Evolutionary conservation across 129 eudicot genomes (phyloP).

Genomic region (Chrysanthemum lavandulifolium): DNA sequence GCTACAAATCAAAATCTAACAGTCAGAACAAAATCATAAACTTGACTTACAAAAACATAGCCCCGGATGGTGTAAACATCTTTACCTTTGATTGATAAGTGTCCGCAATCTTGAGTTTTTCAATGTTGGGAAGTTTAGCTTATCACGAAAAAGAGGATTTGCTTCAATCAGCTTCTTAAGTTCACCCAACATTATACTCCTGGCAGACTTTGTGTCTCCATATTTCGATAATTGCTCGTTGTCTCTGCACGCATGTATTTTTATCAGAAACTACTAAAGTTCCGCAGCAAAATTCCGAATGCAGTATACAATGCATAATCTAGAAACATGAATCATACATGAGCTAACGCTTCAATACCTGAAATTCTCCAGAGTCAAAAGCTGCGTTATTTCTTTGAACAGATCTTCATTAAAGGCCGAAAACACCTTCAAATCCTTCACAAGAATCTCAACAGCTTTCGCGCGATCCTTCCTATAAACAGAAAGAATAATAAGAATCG

Average conservation of each 20-base stretch:
- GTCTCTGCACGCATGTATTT: constrained; percentile 33
- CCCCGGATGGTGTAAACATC: neutral
- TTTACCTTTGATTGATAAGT: constrained; percentile 73
- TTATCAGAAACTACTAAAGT: constrained; percentile 16
- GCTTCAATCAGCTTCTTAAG: constrained; percentile 58
- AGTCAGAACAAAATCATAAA: constrained; percentile 18
- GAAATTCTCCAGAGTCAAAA: constrained; percentile 68
- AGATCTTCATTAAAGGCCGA: constrained; percentile 79
- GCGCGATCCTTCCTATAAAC: constrained; percentile 67
- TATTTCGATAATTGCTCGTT: constrained; percentile 63
- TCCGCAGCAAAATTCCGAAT: neutral
- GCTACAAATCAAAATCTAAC: constrained; percentile 39
- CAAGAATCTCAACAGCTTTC: constrained; percentile 73
- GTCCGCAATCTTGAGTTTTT: constrained; percentile 76
- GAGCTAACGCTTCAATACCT: constrained; percentile 31
- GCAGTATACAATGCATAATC: neutral
- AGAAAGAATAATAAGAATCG: constrained; percentile 8
- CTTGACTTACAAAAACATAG: neutral
- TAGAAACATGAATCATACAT: neutral
- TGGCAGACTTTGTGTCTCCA: constrained; percentile 61
- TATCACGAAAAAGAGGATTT: constrained; percentile 60
- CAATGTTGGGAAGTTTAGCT: constrained; percentile 60
- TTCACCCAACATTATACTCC: constrained; percentile 68
- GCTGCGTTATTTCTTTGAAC: constrained; percentile 75
- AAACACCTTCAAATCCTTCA: constrained; percentile 78